Conservation (phyloP, 2,329 filamentous ascomycete species). For the Talaromyces sp. region DNA sequence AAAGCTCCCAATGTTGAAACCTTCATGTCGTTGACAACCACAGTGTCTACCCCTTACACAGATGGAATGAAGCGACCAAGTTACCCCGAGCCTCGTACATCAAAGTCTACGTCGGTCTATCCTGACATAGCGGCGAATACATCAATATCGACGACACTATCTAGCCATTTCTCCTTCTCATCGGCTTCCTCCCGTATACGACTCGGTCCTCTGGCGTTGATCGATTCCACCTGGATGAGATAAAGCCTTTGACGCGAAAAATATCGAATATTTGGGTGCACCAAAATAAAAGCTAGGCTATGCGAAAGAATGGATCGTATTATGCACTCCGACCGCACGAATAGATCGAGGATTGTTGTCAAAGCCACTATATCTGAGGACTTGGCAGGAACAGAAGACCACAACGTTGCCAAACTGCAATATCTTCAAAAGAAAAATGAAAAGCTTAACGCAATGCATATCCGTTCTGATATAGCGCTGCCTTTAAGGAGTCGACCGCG, state of each 20-base stretch:
- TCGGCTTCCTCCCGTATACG: not conserved
- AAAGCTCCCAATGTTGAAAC: no score
- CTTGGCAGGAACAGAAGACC: not conserved
- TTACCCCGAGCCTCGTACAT: no score
- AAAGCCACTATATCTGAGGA: not conserved
- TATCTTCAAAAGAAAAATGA: not conserved
- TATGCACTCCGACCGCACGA: not conserved
- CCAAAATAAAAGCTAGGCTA: not conserved
- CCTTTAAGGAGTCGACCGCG: not conserved
- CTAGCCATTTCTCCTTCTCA: not conserved
- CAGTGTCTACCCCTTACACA: no score
- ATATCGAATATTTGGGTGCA: not conserved
- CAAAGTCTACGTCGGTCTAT: no score
- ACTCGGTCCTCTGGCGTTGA: not conserved
- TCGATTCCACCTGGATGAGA: not conserved
- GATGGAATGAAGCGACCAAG: no score
- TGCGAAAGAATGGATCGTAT: not conserved
- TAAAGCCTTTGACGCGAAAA: not conserved
- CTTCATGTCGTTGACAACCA: no score
- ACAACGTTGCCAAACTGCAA: not conserved
- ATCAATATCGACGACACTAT: not conserved
- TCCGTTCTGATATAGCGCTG: not conserved
- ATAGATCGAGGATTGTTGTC: not conserved
- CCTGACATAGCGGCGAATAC: not conserved
- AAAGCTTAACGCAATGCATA: not conserved